Percentiles rank a stretch among this genome's conserved stretches.
Conservation (phyloP, 768 basidiomycete genomes). For the Suillus clintonianus region DNA sequence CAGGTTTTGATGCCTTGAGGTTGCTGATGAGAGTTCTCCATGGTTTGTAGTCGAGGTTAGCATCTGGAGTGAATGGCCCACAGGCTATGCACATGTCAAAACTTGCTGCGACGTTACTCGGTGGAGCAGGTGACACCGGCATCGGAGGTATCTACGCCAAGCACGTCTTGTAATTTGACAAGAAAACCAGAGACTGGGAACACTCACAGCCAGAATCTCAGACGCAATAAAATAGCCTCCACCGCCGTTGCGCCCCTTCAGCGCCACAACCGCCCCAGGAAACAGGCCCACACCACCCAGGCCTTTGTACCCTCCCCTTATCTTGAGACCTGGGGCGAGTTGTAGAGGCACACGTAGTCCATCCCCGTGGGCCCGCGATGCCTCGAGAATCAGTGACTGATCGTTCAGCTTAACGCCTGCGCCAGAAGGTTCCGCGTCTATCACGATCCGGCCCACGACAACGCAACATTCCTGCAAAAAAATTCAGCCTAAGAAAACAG, state of each 20-base stretch:
- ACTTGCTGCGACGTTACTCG: conserved; percentile 37
- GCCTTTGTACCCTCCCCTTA: conserved; percentile 65
- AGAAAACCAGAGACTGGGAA: neutral
- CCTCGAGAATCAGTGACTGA: conserved; percentile 74
- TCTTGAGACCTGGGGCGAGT: conserved; percentile 64
- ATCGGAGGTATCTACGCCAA: conserved; percentile 63
- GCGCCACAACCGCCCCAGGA: conserved; percentile 83
- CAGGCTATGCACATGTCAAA: conserved; percentile 74
- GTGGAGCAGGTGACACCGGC: conserved; percentile 44
- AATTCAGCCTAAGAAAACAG: neutral
- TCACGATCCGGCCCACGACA: conserved; percentile 73
- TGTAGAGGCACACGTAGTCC: conserved; percentile 69
- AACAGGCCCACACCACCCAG: conserved; percentile 74
- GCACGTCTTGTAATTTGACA: neutral
- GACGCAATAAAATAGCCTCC: conserved; percentile 84
- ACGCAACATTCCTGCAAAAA: conserved; percentile 57
- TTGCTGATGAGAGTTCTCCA: conserved; percentile 64
- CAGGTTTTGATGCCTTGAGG: conserved; percentile 66
- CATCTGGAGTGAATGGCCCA: conserved; percentile 85
- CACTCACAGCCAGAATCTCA: conserved; percentile 72
- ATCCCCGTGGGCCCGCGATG: conserved; percentile 73
- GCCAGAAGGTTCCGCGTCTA: conserved; percentile 61
- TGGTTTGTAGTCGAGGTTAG: conserved; percentile 74
- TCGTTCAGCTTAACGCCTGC: conserved; percentile 72
- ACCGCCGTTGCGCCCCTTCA: conserved; percentile 90